phyloP scores from a whole-genome alignment of 1,284 basidiomycete genomes.

The Vanrija humicola region DNA sequence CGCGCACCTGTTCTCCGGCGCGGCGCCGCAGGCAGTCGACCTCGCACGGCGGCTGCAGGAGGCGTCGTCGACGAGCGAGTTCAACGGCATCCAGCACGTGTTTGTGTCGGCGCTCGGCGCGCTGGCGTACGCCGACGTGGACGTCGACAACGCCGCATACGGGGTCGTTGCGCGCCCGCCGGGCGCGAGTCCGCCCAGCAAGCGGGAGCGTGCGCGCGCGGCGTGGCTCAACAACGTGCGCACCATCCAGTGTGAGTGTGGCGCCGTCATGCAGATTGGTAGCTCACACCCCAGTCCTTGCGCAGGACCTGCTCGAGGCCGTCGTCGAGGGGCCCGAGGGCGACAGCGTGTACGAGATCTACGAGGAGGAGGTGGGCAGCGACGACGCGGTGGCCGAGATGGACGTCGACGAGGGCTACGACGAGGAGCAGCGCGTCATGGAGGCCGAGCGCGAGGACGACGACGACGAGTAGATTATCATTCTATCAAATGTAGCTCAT shows the following conservation, averaged over 20 bases:
- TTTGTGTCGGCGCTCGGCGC: constrained; percentile 72
- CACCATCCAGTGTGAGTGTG: constrained; percentile 36
- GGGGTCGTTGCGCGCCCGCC: not conserved
- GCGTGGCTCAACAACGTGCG: constrained; percentile 13
- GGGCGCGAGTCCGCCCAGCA: not conserved
- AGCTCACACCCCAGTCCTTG: constrained; percentile 54
- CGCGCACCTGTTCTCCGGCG: not conserved
- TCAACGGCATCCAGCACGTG: constrained; percentile 67
- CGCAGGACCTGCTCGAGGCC: constrained; percentile 64
- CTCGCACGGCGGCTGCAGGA: constrained; percentile 23
- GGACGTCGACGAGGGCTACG: constrained; percentile 11
- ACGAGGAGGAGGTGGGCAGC: constrained; percentile 36
- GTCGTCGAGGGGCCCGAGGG: constrained; percentile 67
- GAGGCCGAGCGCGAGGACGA: not conserved
- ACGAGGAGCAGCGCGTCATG: constrained; percentile 12
- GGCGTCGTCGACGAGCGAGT: constrained; percentile 41
- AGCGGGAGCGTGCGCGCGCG: not conserved
- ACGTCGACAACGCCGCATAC: constrained; percentile 21
- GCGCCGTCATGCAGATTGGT: not conserved
- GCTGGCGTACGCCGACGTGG: constrained; percentile 65
- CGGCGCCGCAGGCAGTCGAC: constrained; percentile 29
- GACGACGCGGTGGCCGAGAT: not conserved
- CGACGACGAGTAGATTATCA: not conserved
- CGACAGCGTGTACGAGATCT: constrained; percentile 66
- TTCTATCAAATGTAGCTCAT: not conserved